These are phyloP conservation scores for Goffeauzyma gilvescens DNA, from an alignment of 768 basidiomycete genomes.

Conservation along the genomic window DNA sequence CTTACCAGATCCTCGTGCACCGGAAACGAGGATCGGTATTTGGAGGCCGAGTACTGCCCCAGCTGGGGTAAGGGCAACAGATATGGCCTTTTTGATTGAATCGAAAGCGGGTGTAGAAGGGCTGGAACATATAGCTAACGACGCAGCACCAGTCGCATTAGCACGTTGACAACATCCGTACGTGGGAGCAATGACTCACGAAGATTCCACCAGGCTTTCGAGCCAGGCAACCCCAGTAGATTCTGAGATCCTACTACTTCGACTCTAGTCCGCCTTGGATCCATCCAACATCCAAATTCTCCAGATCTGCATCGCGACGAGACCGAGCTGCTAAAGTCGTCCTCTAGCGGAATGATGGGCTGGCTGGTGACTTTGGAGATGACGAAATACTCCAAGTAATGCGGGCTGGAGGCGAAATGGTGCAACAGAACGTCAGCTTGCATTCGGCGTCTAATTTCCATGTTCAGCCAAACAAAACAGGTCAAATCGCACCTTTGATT, in stretches of 20 bases:
- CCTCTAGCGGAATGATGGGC: constrained; percentile 34
- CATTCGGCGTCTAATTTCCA: neutral
- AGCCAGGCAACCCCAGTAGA: constrained; percentile 39
- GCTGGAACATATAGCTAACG: constrained; percentile 38
- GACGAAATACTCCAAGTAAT: constrained; percentile 50
- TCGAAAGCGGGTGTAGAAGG: constrained; percentile 31
- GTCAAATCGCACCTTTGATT: neutral
- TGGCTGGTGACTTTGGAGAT: constrained; percentile 59
- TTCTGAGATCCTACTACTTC: constrained; percentile 63
- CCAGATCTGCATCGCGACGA: constrained; percentile 41
- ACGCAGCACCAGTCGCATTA: too few relatives aligned
- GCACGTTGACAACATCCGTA: too few relatives aligned
- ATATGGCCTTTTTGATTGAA: neutral
- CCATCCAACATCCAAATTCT: constrained; percentile 70
- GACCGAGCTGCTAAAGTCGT: constrained; percentile 24
- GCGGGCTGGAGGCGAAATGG: constrained; percentile 20
- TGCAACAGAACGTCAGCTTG: neutral
- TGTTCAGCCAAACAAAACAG: neutral
- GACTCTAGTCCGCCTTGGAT: constrained; percentile 52
- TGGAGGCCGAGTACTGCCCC: constrained; percentile 46
- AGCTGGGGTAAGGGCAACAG: constrained; percentile 35
- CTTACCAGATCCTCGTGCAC: constrained; percentile 66
- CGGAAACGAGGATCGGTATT: constrained; percentile 57
- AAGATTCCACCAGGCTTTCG: constrained; percentile 37
- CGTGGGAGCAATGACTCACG: constrained; percentile 38